Evolutionary conservation across 768 basidiomycete genomes (phyloP).

Genomic region (Mycena vitilis): DNA sequence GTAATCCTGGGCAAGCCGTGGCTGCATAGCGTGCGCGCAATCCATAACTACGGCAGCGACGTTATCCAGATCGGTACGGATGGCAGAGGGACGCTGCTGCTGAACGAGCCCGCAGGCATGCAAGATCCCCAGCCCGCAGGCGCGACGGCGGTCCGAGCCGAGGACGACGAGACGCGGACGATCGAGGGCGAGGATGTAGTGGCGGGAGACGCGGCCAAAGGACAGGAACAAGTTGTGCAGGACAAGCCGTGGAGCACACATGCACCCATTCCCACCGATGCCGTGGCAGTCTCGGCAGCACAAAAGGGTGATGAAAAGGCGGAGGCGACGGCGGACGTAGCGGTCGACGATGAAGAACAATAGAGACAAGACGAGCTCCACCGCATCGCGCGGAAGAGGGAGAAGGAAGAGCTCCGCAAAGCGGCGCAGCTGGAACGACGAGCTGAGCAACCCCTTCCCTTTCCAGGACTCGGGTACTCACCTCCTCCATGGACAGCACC

Average conservation of each 20-base stretch:
- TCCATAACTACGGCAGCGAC: constrained; percentile 22
- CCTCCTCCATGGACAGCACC: not conserved
- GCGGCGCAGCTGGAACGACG: constrained; percentile 17
- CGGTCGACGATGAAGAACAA: constrained; percentile 43
- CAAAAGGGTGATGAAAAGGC: too few relatives aligned
- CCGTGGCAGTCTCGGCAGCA: too few relatives aligned
- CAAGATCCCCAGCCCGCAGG: too few relatives aligned
- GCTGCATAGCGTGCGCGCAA: constrained; percentile 21
- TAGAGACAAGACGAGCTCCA: too few relatives aligned
- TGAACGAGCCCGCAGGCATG: constrained; percentile 6
- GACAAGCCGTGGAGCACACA: too few relatives aligned
- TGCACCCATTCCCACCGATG: too few relatives aligned
- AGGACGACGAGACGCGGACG: too few relatives aligned
- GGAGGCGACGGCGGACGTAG: constrained; percentile 43
- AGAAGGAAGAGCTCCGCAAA: constrained; percentile 2
- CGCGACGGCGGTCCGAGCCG: too few relatives aligned
- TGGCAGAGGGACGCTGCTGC: not conserved
- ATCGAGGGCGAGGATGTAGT: too few relatives aligned
- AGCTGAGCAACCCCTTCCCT: constrained; percentile 26
- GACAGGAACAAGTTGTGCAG: too few relatives aligned
- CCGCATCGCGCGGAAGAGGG: not conserved
- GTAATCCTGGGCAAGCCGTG: constrained; percentile 28
- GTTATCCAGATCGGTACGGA: constrained; percentile 13
- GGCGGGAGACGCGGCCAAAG: too few relatives aligned
- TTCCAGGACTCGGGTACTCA: constrained; percentile 27